Evolutionary conservation across 208 protist genomes (phyloP).

Genomic region (Trypanosoma lewisi): DNA sequence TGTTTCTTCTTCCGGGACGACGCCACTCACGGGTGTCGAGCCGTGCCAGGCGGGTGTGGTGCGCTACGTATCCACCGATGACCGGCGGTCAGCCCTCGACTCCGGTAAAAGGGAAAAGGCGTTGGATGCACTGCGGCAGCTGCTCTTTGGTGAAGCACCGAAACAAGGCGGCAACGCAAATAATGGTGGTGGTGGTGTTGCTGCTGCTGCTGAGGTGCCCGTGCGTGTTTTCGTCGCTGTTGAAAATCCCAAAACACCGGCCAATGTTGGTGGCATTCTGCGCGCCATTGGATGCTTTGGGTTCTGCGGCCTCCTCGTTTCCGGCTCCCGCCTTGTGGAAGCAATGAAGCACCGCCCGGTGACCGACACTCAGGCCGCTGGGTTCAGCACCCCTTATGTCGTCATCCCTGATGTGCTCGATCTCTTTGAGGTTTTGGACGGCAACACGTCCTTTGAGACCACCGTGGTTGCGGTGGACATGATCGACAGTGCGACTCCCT

Average conservation of each 20-base stretch:
- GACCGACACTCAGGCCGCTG: slow-evolving; percentile 49
- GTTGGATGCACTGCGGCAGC: background rate
- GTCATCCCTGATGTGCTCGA: slow-evolving; percentile 33
- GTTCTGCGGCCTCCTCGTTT: slow-evolving; percentile 44
- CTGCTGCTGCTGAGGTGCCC: background rate
- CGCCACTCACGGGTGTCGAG: slow-evolving; percentile 4
- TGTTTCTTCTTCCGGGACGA: slow-evolving; percentile 3
- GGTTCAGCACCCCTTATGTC: slow-evolving; percentile 31
- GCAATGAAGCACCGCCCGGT: slow-evolving; percentile 21
- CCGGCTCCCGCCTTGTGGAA: slow-evolving; percentile 44
- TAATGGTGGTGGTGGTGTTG: background rate
- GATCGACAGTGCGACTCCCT: slow-evolving; percentile 39
- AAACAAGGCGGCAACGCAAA: background rate
- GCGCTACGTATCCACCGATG: background rate
- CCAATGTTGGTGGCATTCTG: slow-evolving; percentile 64
- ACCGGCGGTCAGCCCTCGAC: background rate
- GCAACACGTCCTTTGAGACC: background rate
- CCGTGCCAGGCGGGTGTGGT: background rate
- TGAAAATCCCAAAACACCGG: slow-evolving; percentile 70
- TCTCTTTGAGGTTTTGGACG: slow-evolving; percentile 37
- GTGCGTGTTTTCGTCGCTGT: slow-evolving; percentile 53
- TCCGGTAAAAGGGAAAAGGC: background rate
- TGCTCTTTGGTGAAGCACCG: slow-evolving; percentile 8
- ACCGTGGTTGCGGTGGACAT: slow-evolving; percentile 66
- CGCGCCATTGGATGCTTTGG: slow-evolving; percentile 60